Conservation (phyloP, 208 protist species). For the Crithidia mellificae region DNA sequence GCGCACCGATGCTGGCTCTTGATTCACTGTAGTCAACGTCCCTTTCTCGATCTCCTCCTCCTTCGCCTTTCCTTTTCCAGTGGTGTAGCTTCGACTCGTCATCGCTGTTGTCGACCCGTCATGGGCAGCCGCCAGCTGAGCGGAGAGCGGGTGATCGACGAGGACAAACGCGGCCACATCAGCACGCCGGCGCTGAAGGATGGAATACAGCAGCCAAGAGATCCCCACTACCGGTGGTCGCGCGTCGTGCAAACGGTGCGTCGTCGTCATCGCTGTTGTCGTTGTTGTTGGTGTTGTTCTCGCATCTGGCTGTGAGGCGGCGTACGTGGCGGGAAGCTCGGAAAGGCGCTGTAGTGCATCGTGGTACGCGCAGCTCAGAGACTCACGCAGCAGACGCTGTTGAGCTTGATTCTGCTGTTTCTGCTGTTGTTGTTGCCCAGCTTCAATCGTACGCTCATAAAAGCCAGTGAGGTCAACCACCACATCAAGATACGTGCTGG, state of each 20-base stretch:
- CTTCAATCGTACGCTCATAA: constrained; percentile 25
- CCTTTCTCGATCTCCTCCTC: too few species aligned
- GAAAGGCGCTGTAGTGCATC: constrained; percentile 37
- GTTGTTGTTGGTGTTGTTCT: too few species aligned
- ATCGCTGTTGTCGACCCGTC: too few species aligned
- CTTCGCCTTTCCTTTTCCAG: neutral
- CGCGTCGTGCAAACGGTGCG: too few species aligned
- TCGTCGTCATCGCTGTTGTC: neutral
- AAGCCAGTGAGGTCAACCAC: constrained; percentile 58
- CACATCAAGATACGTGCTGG: constrained; percentile 43
- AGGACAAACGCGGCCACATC: constrained; percentile 40
- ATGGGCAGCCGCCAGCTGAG: constrained; percentile 5
- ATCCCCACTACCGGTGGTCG: constrained; percentile 45
- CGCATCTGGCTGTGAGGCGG: neutral
- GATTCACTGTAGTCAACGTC: neutral
- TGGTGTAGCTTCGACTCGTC: neutral
- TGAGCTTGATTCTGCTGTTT: constrained; percentile 7
- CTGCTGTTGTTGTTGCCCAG: constrained; percentile 18
- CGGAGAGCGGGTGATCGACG: constrained; percentile 13
- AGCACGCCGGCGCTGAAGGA: constrained; percentile 42
- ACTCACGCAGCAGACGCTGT: constrained; percentile 26
- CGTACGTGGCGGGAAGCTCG: constrained; percentile 2
- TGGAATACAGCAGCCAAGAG: constrained; percentile 66
- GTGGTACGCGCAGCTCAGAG: constrained; percentile 44
- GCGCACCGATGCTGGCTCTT: too few species aligned